Base-by-base conservation (phyloP, 2,329 filamentous ascomycete species). In the Botrytis paeoniae region DNA sequence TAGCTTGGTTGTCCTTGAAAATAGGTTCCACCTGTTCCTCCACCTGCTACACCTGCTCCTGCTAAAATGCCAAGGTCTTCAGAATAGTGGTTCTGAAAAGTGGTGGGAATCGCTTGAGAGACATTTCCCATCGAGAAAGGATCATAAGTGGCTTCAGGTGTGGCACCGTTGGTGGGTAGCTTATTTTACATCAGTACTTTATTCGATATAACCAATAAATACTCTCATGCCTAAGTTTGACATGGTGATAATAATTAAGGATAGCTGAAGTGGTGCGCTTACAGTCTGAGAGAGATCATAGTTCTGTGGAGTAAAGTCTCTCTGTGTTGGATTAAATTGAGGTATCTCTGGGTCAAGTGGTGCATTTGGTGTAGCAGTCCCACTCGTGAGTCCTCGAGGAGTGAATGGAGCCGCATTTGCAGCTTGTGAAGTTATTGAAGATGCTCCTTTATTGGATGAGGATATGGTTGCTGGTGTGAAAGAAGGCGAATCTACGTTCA, bases 401-500 rank as follows among this genome's bases (percentile, higher is more conserved):
- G 92, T 96, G 79, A 97, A 97, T 7, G 93, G 90, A 32, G 94
- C 92, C 35, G 95, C 96, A 81, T 89, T 96, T n/a, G 92, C 95
- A 72, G 93, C 92, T 82, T 97, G 94, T 1, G 94, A 93, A 12
- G 95, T 96, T 76, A 98, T 94, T 14, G 78, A 91, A 16, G 78
- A 91, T 16, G 91, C 87, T 79, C 92, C 92, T 82, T 94, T 94
- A 37, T 84, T 80, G 1, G 84, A 83, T 37, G 83, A 82, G 61
- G 86, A 79, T 61, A 86, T 78, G 73, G 81, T 84, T 22, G 88
- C 85, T 9, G 95, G 95, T 0, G 94, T 98, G 82, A 99, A 99
- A 65, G 95, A 93, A 20, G 96, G 95, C 14, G 96, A 98, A 80
- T 98, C 96, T 80, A 97, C 96, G 82, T 97, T 99, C 77, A 99